Evolutionary conservation across 306 rosid species (phyloP).

Genomic region (Acacia confusa): DNA sequence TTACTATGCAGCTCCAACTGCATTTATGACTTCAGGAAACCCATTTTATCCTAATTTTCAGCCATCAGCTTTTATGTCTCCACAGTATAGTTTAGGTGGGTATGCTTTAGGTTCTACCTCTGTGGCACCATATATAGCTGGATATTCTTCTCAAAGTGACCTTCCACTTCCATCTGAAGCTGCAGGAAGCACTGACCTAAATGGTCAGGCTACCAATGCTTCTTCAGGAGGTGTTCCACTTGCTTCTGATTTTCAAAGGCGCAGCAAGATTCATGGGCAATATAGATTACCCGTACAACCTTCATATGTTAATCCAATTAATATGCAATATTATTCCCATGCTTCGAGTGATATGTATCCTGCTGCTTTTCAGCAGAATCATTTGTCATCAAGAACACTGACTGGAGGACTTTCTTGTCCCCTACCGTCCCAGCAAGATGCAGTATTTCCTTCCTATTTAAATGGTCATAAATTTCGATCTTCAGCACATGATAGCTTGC

Average conservation of each 20-base stretch:
- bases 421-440: constrained; percentile 34
- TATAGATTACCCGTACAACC: constrained; percentile 48
- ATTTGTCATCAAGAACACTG: constrained; percentile 33
- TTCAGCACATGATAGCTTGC: constrained; percentile 34
- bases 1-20: constrained; percentile 50
- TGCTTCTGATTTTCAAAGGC: constrained; percentile 43
- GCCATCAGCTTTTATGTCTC: constrained; percentile 38
- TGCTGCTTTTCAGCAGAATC: constrained; percentile 43
- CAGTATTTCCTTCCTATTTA: constrained; percentile 27
- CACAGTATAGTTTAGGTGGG: constrained; percentile 52
- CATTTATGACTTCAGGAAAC: constrained; percentile 51
- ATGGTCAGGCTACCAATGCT: constrained; percentile 44
- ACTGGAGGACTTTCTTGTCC: constrained; percentile 35
- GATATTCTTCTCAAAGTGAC: constrained; percentile 51
- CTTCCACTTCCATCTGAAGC: constrained; percentile 49
- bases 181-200: constrained; percentile 41
- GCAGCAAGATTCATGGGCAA: constrained; percentile 53
- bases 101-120: constrained; percentile 46
- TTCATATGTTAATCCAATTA: constrained; percentile 48
- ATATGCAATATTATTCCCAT: constrained; percentile 46
- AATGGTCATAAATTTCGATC: constrained; percentile 40
- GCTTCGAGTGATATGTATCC: constrained; percentile 42
- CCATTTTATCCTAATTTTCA: constrained; percentile 50
- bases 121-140: constrained; percentile 47
- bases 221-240: constrained; percentile 37